Percentiles rank a stretch among this genome's conserved stretches.
phyloP scores from a whole-genome alignment of 2,329 filamentous ascomycete species.

The Colletotrichum tanaceti region DNA sequence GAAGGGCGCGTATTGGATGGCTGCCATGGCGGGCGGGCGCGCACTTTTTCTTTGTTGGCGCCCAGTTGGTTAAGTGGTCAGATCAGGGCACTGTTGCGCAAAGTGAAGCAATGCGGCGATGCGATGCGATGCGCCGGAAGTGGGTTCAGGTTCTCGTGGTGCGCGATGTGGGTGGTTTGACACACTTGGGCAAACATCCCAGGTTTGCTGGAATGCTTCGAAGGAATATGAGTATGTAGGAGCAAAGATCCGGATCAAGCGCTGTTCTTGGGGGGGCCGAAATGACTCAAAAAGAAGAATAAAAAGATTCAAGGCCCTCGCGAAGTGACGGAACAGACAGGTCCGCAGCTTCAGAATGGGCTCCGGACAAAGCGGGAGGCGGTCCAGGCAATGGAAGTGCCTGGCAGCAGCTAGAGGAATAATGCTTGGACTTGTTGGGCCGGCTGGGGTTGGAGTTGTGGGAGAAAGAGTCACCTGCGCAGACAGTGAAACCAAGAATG shows the following conservation, averaged over 20 bases:
- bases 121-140: conserved; percentile 2
- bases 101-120: background rate
- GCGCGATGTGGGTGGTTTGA: background rate
- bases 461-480: conserved; percentile 13
- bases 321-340: conserved; percentile 25
- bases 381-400: background rate
- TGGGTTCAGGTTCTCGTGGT: background rate
- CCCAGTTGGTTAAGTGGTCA: background rate
- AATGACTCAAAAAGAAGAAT: conserved; percentile 32
- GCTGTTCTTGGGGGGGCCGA: background rate
- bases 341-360: conserved; percentile 12
- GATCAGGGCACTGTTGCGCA: background rate
- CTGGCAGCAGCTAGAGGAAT: background rate
- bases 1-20: conserved; percentile 84
- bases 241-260: background rate
- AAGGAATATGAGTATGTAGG: background rate
- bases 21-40: conserved; percentile 58
- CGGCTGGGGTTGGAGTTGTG: background rate
- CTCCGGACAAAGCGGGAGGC: conserved; percentile 25
- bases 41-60: conserved; percentile 2
- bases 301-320: background rate
- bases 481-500: background rate
- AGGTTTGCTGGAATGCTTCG: background rate
- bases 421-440: background rate
- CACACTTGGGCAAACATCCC: background rate